Conservation (phyloP, 2,329 filamentous ascomycete species). For the Aspergillus glaucus region DNA sequence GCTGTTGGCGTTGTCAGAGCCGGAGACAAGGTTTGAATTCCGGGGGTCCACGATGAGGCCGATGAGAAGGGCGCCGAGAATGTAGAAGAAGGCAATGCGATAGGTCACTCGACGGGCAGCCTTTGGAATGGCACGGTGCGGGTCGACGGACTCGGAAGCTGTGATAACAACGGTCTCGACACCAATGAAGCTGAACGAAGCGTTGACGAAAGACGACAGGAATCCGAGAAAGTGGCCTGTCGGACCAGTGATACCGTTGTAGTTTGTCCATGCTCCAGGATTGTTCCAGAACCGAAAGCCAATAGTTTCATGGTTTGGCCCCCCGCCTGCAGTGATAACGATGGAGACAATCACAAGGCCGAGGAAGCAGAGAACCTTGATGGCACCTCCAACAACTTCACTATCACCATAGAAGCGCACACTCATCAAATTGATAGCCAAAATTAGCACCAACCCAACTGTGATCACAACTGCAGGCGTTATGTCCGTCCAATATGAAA, state of each 20-base stretch:
- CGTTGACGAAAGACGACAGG: slow-evolving; percentile 35
- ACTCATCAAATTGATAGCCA: no score
- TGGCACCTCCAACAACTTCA: slow-evolving; percentile 16
- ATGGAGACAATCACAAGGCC: slow-evolving; percentile 25
- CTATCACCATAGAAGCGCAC: no score
- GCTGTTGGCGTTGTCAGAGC: no score
- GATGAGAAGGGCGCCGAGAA: slow-evolving; percentile 13
- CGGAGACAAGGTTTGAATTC: no score
- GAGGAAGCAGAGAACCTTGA: slow-evolving; percentile 28
- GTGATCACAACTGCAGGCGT: slow-evolving; percentile 66
- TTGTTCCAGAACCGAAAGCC: slow-evolving; percentile 32
- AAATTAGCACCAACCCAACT: slow-evolving; percentile 22
- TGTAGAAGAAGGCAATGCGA: slow-evolving; percentile 35
- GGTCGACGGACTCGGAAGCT: slow-evolving; percentile 36
- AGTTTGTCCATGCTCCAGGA: slow-evolving; percentile 27
- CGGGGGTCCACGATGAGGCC: no score
- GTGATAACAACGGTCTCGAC: slow-evolving; percentile 37
- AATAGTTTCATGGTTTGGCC: slow-evolving; percentile 23
- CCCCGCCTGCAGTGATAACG: slow-evolving; percentile 29
- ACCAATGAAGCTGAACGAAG: slow-evolving; percentile 37
- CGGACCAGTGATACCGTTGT: slow-evolving; percentile 23
- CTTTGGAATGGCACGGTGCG: slow-evolving; percentile 35
- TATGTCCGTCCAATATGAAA: slow-evolving; percentile 66
- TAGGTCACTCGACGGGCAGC: slow-evolving; percentile 36
- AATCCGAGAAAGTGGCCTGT: slow-evolving; percentile 31